Base-by-base conservation (phyloP, 1,284 basidiomycete species). In the Cryptococcus jaspeensis region DNA sequence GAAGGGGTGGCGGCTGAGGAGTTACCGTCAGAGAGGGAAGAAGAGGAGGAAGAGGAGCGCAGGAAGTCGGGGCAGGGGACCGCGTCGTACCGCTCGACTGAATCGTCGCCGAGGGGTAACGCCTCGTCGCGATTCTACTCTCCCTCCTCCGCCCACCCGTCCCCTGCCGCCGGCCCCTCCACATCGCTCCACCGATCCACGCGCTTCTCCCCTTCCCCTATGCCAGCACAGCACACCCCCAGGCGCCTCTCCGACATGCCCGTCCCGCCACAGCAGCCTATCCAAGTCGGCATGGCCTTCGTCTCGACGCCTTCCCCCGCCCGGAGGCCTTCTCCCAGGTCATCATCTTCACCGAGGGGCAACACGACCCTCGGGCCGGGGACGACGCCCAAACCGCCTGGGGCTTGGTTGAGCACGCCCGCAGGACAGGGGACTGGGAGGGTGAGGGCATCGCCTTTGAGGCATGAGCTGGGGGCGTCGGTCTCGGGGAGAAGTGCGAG, bases 361-460 rank as follows among this genome's bases (percentile, higher is more conserved):
- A 52, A 55, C 20, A 23, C 22, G 9, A 52, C 50, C 36, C 9
- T 41, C n/a, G 45, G 49, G 28, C 50, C 25, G 25, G 39, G 50
- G n/a, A 25, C 55, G 15, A 68, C 66, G 20, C 66, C 66, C 0
- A 54, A 55, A 38, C 59, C 62, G 8, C 66, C 66, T 5, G 66
- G 66, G 18, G 66, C 61, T 23, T 68, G 64, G 64, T 20, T 46
- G 28, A 49, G 42, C 20, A 56, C 59, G 2, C 55, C 51, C 9
- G 49, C 23, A 12, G 44, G 28, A 8, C 44, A 46, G 44, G 22
- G n/a, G 22, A 12, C 16, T 9, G 23, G 44, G 16, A 11, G 22
- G 36, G 48, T 50, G 3, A 37, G 48, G 3, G 37, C 39, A 8
- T 50, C 48, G 18, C 48, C 48, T 1, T 50, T 50, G 18, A 37